Base-by-base conservation (phyloP, 805 yeast genomes). In the Suhomyces vadensis region DNA sequence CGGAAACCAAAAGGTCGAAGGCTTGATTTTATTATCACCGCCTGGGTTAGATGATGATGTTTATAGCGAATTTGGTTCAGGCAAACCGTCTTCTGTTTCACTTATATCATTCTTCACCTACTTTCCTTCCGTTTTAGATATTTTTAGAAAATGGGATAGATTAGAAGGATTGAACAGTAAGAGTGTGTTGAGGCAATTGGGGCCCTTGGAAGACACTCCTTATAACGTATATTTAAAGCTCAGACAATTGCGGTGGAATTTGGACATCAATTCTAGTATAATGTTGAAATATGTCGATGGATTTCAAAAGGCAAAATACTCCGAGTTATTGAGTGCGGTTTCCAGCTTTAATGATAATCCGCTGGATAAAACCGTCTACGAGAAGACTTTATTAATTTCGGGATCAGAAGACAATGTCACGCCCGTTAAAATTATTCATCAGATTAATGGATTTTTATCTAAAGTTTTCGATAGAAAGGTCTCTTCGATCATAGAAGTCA, bases 231-330 rank as follows among this genome's bases (percentile, higher is more conserved):
- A 64, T 52, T 72, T 73, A 38, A 74, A 79, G 41, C 56, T 74
- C 35, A 66, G 81, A 14, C 95, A 86, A 60, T 69, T 85, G 31
- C 64, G 88, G 38, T 82, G 87, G 84, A 86, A 87, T 58, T 55
- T 85, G 48, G 88, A 83, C 59, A 75, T 83, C 11, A 69, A 77
- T 39, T 74, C 89, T 0, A 48, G 51, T 6, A 66, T 79, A 1
- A 75, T 86, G 58, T 62, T 86, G 42, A 69, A 71, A 42, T 81
- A 84, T 49, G 67, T 78, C 1, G 48, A 60, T 26, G 83, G 84
- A 2, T 77, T 82, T 47, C 47, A 57, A n/a, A 64, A 72, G 16
- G 72, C 78, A 10, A 64, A 64, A 4, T 52, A 52, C 13, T 55
- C 65, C 6, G 85, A 82, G 36, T 69, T 85, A 52, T 37, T 68